Conservation (phyloP, 2,329 filamentous ascomycete genomes). For the Mycogone perniciosa region DNA sequence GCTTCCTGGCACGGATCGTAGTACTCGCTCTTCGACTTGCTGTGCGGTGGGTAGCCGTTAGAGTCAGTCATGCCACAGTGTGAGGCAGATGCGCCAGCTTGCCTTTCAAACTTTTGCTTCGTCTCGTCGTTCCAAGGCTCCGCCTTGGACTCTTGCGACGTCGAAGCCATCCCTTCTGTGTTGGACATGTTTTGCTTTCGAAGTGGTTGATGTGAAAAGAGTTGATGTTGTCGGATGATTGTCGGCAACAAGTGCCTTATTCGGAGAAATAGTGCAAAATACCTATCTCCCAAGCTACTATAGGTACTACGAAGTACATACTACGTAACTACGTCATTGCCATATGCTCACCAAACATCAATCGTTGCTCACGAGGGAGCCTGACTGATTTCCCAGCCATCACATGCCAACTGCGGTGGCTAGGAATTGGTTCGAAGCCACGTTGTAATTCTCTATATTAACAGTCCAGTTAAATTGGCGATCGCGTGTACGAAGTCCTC, state of each 20-base stretch:
- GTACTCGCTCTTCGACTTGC: slow-evolving; percentile 84
- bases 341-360: too few species aligned
- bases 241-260: slow-evolving; percentile 10
- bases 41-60: slow-evolving; percentile 29
- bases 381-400: too few species aligned
- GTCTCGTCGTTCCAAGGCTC: slow-evolving; percentile 53
- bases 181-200: neutral
- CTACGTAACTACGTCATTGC: neutral
- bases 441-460: too few species aligned
- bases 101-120: slow-evolving; percentile 60
- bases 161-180: slow-evolving; percentile 16
- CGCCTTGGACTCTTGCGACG: slow-evolving; percentile 16
- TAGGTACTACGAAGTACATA: too few species aligned
- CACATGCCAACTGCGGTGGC: too few species aligned
- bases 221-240: slow-evolving; percentile 14
- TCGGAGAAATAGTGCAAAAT: neutral
- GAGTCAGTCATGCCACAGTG: neutral
- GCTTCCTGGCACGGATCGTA: slow-evolving; percentile 95
- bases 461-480: too few species aligned
- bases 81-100: slow-evolving; percentile 21
- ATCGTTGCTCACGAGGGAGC: too few species aligned
- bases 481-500: too few species aligned
- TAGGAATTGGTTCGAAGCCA: too few species aligned
- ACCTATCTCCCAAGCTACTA: neutral
- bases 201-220: neutral